A percentile compares a stretch with the other conserved stretches of the same genome.
Evolutionary conservation across 257 asterid genomes (phyloP).

Genomic region (Osmanthus fragrans): DNA sequence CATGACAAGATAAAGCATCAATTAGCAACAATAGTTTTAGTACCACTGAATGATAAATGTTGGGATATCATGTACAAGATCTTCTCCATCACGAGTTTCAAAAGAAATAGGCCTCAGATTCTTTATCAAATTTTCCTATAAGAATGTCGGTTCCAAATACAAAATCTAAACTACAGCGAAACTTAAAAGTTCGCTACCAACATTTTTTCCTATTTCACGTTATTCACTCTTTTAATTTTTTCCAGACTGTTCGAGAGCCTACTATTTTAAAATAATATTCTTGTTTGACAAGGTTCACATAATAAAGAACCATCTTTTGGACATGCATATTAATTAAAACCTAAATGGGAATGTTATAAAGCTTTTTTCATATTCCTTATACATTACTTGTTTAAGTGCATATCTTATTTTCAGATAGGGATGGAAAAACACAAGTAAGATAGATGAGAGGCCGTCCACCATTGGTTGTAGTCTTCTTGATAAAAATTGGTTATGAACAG

Average conservation of each 20-base stretch:
- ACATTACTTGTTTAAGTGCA: background rate
- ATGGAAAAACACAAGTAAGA: background rate
- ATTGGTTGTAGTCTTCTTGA: too few relatives aligned
- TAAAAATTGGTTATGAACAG: background rate
- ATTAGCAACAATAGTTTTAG: background rate
- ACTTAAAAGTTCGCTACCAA: background rate
- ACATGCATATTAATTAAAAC: background rate
- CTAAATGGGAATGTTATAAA: background rate
- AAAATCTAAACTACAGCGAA: background rate
- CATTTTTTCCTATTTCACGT: background rate
- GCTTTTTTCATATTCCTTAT: background rate
- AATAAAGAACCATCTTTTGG: background rate
- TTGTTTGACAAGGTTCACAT: background rate
- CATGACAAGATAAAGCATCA: background rate
- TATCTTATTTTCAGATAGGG: background rate
- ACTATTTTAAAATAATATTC: background rate
- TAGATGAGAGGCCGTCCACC: background rate
- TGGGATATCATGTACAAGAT: background rate
- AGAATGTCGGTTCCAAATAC: background rate
- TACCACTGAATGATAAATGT: background rate
- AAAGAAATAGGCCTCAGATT: background rate
- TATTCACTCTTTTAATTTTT: background rate
- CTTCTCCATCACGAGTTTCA: background rate
- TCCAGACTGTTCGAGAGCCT: background rate
- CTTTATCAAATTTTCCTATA: background rate